Evolutionary conservation across 208 protist genomes (phyloP), one percentile per base, ranked within the genome.

Genomic region (Leishmania turanica): DNA sequence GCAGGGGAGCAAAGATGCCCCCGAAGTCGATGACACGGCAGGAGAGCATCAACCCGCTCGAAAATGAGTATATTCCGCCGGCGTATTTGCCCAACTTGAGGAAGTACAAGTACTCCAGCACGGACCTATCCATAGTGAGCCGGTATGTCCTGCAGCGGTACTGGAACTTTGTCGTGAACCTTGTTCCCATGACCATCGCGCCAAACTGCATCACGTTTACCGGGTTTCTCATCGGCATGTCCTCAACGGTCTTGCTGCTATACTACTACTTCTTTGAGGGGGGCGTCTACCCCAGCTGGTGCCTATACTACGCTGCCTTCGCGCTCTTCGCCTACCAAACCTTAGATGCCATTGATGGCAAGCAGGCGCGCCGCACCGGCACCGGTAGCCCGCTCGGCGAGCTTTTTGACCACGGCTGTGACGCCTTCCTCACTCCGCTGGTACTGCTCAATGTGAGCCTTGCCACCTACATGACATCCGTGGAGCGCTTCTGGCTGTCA

Each of bases 351-450:
- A 92, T 99, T 45, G 98, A 99, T 82, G 98, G 98, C 34, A 99
- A 99, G 83, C 98, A 99, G 84, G 98, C 98, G 0, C 92, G 97
- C 11, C 88, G 98, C 74, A 99, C 98, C 15, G 89, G 92, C 42
- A 89, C 93, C 3, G 89, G 88, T 31, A 97, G 96, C 49, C 97
- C 98, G 3, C 88, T 99, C 4, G 98, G 98, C 37, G 97, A 99
- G 79, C 85, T 99, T 17, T 99, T 99, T 80, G 98, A 99, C 79
- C 98, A 99, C 91, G 98, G 98, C 78, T 98, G 94, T 83, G 97
- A 99, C 83, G 94, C 94, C 49, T 89, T 98, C 31, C 80, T 97
- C 24, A 97, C 93, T 31, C 92, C 91, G 65, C 92, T 97, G 65
- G 89, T 97, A 74, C 82, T 93, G 70, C 45, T 95, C 40, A 96